Evolutionary conservation across 2,329 filamentous ascomycete genomes (phyloP).

Genomic region (Aspergillus nomiae): DNA sequence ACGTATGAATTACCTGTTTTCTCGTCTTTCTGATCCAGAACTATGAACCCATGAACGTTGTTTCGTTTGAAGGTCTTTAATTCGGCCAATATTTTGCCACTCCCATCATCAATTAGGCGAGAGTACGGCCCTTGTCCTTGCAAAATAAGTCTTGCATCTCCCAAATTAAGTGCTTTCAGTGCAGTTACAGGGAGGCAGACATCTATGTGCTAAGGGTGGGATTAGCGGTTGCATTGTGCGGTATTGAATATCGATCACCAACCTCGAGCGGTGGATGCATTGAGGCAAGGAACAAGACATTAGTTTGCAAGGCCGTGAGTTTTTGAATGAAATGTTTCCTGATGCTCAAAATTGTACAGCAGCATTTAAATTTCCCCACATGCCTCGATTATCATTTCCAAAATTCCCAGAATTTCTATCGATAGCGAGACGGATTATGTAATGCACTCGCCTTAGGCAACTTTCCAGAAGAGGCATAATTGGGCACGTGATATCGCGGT

Average conservation of each 20-base stretch:
- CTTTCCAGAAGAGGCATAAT: slow-evolving; percentile 22
- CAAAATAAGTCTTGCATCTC: slow-evolving; percentile 33
- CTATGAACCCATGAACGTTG: slow-evolving; percentile 42
- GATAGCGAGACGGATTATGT: slow-evolving; percentile 22
- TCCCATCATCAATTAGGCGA: slow-evolving; percentile 35
- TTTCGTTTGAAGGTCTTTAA: slow-evolving; percentile 39
- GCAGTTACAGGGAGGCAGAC: slow-evolving; percentile 48
- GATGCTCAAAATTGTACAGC: background rate
- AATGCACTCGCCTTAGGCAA: slow-evolving; percentile 12
- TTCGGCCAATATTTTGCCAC: slow-evolving; percentile 30
- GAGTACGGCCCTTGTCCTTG: slow-evolving; percentile 43
- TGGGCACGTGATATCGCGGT: slow-evolving; percentile 25
- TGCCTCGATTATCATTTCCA: slow-evolving; percentile 12
- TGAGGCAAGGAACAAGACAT: slow-evolving; percentile 21
- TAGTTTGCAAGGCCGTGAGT: slow-evolving; percentile 10
- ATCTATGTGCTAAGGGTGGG: slow-evolving; percentile 39
- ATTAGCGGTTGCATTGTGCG: slow-evolving; percentile 23
- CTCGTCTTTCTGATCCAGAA: slow-evolving; percentile 23
- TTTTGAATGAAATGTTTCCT: slow-evolving; percentile 7
- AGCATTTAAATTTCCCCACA: slow-evolving; percentile 13
- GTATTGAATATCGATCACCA: slow-evolving; percentile 14
- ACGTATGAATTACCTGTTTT: slow-evolving; percentile 14
- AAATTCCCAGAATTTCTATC: slow-evolving; percentile 22
- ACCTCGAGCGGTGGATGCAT: slow-evolving; percentile 37
- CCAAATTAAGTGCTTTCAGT: slow-evolving; percentile 35